Evolutionary conservation across 2,329 filamentous ascomycete genomes (phyloP), one percentile per base, ranked within the genome.

Genomic region (Madurella fahalii): DNA sequence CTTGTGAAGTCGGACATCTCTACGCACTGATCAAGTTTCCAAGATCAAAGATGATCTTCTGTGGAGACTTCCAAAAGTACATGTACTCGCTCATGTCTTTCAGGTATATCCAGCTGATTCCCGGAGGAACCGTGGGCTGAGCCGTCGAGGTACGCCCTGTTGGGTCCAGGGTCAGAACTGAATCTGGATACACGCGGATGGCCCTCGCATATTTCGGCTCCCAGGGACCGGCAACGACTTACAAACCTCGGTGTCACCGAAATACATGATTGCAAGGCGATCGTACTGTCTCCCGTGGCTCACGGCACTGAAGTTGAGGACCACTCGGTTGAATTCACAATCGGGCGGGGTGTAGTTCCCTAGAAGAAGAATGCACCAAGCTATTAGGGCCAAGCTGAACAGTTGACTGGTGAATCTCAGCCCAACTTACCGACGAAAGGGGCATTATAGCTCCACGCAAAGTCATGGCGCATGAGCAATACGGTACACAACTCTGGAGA

Each of bases 31-130:
- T 76, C 9, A 90, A 69, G 63, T 91, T 94, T 56, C 81, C 87
- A 2, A 93, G 77, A 64, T 94, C 89, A 63, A 95, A 92, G 43
- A 93, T 90, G 53, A 94, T 65, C 61, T 81, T 91, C 66, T 92
- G 88, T 1, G 81, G 77, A 46, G 77, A 62, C 58, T 80, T 83
- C 81, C 89, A 91, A 12, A 94, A 72, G 4, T 81, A 76, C 15
- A 86, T 72, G 66, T 85, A 92, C 50, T 80, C 77, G 1, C 86
- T 88, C 82, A 91, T 84, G 66, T 95, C 89, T 69, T 93, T 94
- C 52, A 85, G 74, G 65, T 89, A 90, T 1, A 80, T 84, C 87
- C 87, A 93, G 43, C 79, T 73, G 58, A 94, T 91, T 7, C 89
- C 89, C 18, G 77, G 77, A 4, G 72, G 63, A 4, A 64, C 61